phyloP scores from a whole-genome alignment of 805 yeast species.

The Barnettozyma vustinii region DNA sequence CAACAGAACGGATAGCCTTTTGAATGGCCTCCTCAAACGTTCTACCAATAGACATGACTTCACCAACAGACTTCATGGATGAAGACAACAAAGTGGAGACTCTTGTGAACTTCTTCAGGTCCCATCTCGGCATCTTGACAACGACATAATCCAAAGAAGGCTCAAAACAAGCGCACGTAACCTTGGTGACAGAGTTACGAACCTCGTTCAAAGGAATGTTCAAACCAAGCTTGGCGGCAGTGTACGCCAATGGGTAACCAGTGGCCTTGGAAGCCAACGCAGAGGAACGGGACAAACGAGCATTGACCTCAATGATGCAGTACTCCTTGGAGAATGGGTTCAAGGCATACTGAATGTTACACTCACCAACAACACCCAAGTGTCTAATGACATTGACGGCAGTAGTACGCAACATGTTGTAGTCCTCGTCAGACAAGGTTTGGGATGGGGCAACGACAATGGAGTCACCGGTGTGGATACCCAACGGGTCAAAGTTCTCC shows the following conservation, averaged over 20 bases:
- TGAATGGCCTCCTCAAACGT: slow-evolving; percentile 97
- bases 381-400: slow-evolving; percentile 97
- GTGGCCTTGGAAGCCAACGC: slow-evolving; percentile 98
- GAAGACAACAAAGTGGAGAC: slow-evolving; percentile 85
- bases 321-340: slow-evolving; percentile 92
- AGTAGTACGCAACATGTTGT: slow-evolving; percentile 95
- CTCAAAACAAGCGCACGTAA: slow-evolving; percentile 94
- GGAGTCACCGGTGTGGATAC: slow-evolving; percentile 98
- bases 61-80: slow-evolving; percentile 98
- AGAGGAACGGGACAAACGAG: slow-evolving; percentile 96
- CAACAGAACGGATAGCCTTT: slow-evolving; percentile 94
- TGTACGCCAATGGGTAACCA: slow-evolving; percentile 96
- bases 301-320: slow-evolving; percentile 96
- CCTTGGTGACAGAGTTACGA: slow-evolving; percentile 87
- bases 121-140: slow-evolving; percentile 99
- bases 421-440: slow-evolving; percentile 93
- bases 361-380: slow-evolving; percentile 98
- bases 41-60: slow-evolving; percentile 96
- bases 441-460: slow-evolving; percentile 99
- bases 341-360: slow-evolving; percentile 95
- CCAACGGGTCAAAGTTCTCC: slow-evolving; percentile 98
- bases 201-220: slow-evolving; percentile 89
- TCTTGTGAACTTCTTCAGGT: slow-evolving; percentile 89
- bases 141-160: slow-evolving; percentile 96
- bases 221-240: slow-evolving; percentile 94